phyloP scores from a whole-genome alignment of 306 rosid genomes.

The Lithocarpus polystachyus region DNA sequence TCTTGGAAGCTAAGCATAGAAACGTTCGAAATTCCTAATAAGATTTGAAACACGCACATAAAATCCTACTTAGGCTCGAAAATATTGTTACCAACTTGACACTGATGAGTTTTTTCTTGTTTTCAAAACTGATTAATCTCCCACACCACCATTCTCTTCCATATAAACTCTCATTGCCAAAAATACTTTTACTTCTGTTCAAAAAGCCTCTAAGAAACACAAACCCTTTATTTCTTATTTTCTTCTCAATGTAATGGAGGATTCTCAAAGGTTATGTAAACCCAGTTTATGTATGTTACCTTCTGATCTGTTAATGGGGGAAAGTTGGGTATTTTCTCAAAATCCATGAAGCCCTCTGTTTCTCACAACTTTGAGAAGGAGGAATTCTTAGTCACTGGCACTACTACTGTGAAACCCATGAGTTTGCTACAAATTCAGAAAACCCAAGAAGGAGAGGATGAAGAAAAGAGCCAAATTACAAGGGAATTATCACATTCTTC shows the following conservation, averaged over 20 bases:
- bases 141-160: no score
- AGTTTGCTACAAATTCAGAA: background rate
- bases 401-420: background rate
- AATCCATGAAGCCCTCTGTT: background rate
- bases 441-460: background rate
- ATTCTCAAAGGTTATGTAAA: background rate
- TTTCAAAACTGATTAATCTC: no score
- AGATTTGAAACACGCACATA: no score
- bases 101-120: no score
- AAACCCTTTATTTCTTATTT: no score
- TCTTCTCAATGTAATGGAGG: background rate
- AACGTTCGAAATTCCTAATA: no score
- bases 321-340: background rate
- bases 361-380: background rate
- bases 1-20: no score
- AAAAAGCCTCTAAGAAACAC: no score
- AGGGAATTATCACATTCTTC: background rate
- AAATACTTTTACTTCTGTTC: no score
- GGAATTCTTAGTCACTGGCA: background rate
- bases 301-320: background rate
- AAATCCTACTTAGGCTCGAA: no score
- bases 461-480: background rate
- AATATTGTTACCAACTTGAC: no score
- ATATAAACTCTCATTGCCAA: no score
- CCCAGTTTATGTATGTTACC: background rate